Evolutionary conservation across 2,329 filamentous ascomycete genomes (phyloP).

Genomic region (Ascochyta clinopodiicola): DNA sequence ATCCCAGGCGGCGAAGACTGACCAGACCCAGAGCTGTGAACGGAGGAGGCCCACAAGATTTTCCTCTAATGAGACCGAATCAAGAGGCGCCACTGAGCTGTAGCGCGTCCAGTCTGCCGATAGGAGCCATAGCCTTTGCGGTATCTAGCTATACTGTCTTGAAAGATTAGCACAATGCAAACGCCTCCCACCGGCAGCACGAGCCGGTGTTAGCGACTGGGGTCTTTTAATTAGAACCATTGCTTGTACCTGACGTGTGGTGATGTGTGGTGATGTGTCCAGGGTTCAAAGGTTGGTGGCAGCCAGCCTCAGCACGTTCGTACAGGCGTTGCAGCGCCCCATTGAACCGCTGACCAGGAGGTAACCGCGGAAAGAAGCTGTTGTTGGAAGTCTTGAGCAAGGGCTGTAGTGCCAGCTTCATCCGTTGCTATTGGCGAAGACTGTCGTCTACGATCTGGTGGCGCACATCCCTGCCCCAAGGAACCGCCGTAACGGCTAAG

Average conservation of each 20-base stretch:
- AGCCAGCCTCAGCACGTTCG: conserved; percentile 25
- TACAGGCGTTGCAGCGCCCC: conserved; percentile 20
- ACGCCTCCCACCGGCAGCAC: not conserved
- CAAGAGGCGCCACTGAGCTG: conserved; percentile 13
- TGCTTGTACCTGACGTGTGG: not conserved
- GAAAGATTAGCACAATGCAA: not conserved
- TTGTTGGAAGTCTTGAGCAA: conserved; percentile 23
- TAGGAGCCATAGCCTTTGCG: conserved; percentile 7
- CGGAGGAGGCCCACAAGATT: conserved; percentile 16
- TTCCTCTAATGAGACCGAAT: conserved; percentile 18
- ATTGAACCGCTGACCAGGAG: conserved; percentile 22
- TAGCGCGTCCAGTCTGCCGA: conserved; percentile 18
- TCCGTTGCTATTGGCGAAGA: conserved; percentile 36
- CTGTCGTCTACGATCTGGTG: conserved; percentile 32
- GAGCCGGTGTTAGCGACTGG: not conserved
- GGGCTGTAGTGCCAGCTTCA: conserved; percentile 22
- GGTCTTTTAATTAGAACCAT: not conserved
- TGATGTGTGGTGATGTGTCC: conserved; percentile 7
- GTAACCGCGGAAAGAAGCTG: conserved; percentile 21
- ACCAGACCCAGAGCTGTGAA: conserved; percentile 19
- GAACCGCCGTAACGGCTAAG: conserved; percentile 29
- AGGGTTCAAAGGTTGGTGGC: conserved; percentile 2
- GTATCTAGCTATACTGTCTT: not conserved
- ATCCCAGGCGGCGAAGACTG: conserved; percentile 1
- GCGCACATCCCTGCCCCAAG: conserved; percentile 26